Evolutionary conservation across 352 stramenopile genomes (phyloP), one percentile per base, ranked within the genome.

Genomic region (Blastocystis sp.): DNA sequence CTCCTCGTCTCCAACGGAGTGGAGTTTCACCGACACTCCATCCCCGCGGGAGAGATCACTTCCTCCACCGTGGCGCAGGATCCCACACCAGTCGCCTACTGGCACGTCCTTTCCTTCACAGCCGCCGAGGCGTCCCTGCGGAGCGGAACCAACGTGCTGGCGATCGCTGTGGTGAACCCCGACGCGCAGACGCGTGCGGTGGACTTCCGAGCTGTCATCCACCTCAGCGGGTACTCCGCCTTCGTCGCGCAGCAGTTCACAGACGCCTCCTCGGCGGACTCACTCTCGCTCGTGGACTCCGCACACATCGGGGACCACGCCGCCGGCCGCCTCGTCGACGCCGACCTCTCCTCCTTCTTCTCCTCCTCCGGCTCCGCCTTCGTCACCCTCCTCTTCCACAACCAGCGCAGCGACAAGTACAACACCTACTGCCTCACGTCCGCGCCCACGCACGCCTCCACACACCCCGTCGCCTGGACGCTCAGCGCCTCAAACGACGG

Each of bases 361-460:
- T 64, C 71, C 61, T 38, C 42, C 10, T 34, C 43, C 14, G 28
- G 7, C 3, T 17, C 24, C 40, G 6, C 43, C 11, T 43, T 52
- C 34, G 21, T 81, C 14, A 52, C 54, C 17, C 19, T 81, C 14
- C 21, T 45, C 3, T 40, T 81, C 28, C 43, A 52, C 38, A 68
- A 62, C 38, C 43, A 81, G 4, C 71, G 71, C 10, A 66, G 28
- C 10, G 71, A 81, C 9, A 42, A 21, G 2, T 81, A 64, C 61
- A 81, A 65, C 42, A 11, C 59, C 14, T 84, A 84, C 45, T 84
- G 74, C 48, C 21, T 84, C 10, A 68, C 74, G 21, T 62, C 54
- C 11, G 28, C 66, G 11, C 9, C 40, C 3, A 42, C 6, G 34
- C 54, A 10, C 3, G 1, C 3, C 6, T 70, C 28, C n/a, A 38